Percentiles rank a stretch among this genome's conserved stretches.
Conservation (phyloP, 2,329 filamentous ascomycete genomes). For the Neofusicoccum sp. region DNA sequence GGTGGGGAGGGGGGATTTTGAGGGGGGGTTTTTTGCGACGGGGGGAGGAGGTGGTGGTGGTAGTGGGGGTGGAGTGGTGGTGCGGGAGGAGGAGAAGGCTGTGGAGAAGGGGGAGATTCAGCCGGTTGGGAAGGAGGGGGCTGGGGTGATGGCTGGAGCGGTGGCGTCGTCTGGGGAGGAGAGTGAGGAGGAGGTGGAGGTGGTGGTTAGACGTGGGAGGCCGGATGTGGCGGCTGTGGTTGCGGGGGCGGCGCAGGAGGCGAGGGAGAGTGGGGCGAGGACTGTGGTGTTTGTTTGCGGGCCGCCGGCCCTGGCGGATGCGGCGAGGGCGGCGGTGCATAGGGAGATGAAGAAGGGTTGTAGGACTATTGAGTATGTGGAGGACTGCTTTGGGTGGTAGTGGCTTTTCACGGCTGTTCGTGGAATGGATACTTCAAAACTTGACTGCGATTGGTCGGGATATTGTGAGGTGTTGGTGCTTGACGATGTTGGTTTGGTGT, state of each 20-base stretch:
- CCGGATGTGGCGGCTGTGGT: constrained; percentile 44
- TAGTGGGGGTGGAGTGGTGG: background rate
- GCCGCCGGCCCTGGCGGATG: constrained; percentile 49
- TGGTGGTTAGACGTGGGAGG: constrained; percentile 39
- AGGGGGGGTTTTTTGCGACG: constrained; percentile 18
- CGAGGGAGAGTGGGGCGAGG: constrained; percentile 30
- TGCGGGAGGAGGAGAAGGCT: background rate
- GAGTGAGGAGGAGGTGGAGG: constrained; percentile 25
- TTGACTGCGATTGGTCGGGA: too few species aligned
- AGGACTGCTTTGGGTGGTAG: constrained; percentile 54
- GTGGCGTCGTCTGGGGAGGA: constrained; percentile 19
- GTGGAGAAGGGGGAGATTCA: constrained; percentile 24
- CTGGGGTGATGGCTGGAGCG: constrained; percentile 41
- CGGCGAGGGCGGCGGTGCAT: constrained; percentile 45
- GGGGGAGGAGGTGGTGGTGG: constrained; percentile 22
- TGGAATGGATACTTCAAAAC: too few species aligned
- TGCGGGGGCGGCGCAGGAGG: constrained; percentile 35
- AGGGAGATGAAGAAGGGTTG: constrained; percentile 38
- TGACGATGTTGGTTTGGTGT: too few species aligned
- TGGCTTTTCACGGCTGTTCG: too few species aligned
- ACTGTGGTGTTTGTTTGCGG: constrained; percentile 50
- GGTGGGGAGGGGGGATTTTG: constrained; percentile 31
- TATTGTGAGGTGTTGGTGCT: too few species aligned
- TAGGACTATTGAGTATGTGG: constrained; percentile 46
- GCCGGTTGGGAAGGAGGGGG: constrained; percentile 34